Percentiles rank a stretch among this genome's conserved stretches.
These are phyloP conservation scores for Dentipellis sp. DNA, from an alignment of 768 basidiomycete species.

Conservation along the genomic window DNA sequence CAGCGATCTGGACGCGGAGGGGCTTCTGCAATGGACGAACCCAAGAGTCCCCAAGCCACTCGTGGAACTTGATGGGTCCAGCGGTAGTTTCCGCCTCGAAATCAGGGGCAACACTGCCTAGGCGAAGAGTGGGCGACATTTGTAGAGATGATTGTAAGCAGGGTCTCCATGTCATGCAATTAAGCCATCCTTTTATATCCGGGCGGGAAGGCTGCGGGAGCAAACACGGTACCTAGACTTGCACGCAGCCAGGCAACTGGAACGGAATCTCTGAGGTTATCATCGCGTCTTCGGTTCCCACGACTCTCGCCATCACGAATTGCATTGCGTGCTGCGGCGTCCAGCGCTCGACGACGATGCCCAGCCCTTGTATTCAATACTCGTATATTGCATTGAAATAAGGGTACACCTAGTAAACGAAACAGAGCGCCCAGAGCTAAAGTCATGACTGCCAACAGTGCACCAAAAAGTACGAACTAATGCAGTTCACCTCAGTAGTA, in stretches of 20 bases:
- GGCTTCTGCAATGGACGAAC: conserved; percentile 27
- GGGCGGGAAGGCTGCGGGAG: conserved; percentile 2
- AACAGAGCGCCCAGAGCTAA: too few relatives aligned
- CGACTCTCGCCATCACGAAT: conserved; percentile 21
- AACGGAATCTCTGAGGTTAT: conserved; percentile 15
- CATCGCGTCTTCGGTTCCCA: conserved; percentile 61
- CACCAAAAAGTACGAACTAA: too few relatives aligned
- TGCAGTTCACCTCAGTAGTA: conserved; percentile 54
- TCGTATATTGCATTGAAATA: too few relatives aligned
- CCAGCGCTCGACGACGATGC: neutral
- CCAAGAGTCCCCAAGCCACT: conserved; percentile 88
- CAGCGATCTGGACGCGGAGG: neutral
- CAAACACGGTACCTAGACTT: too few relatives aligned
- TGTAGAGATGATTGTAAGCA: neutral
- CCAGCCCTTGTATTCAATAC: too few relatives aligned
- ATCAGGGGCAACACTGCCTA: conserved; percentile 85
- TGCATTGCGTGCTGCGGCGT: neutral
- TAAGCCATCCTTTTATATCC: neutral
- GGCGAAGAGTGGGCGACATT: conserved; percentile 46
- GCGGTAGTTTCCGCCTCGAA: conserved; percentile 85
- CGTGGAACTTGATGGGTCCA: conserved; percentile 86
- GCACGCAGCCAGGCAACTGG: neutral
- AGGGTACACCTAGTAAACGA: too few relatives aligned
- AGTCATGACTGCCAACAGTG: too few relatives aligned
- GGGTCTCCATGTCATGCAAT: too few relatives aligned